A percentile compares a stretch with the other conserved stretches of the same genome.
These are phyloP conservation scores for Colletotrichum falcatum DNA, from an alignment of 2,329 filamentous ascomycete genomes.

Conservation along the genomic window DNA sequence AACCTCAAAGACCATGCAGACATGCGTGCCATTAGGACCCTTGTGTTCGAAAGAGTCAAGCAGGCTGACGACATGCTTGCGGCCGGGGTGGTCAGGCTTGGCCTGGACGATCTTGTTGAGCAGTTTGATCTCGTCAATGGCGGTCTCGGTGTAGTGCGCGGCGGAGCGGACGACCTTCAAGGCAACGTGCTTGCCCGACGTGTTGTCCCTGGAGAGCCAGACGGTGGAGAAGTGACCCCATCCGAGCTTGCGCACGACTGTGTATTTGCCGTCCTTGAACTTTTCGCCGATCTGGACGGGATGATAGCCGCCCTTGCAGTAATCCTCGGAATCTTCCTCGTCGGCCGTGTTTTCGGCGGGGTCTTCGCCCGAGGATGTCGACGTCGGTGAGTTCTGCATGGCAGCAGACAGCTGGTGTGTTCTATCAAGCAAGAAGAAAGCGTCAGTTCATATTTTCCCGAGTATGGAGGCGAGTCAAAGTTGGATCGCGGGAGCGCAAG, in stretches of 20 bases:
- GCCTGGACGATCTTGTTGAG: constrained; percentile 97
- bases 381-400: constrained; percentile 80
- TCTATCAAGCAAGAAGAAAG: constrained; percentile 54
- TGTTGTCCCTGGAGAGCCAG: constrained; percentile 86
- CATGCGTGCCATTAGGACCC: constrained; percentile 94
- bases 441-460: constrained; percentile 25
- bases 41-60: constrained; percentile 98
- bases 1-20: constrained; percentile 99
- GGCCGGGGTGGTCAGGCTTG: constrained; percentile 92
- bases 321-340: constrained; percentile 98
- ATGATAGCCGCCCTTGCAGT: constrained; percentile 99
- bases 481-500: constrained; percentile 4
- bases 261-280: constrained; percentile 98
- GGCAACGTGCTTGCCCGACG: constrained; percentile 91
- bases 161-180: constrained; percentile 98
- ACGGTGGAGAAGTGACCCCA: constrained; percentile 99
- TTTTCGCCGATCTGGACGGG: constrained; percentile 94
- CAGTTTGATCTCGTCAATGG: constrained; percentile 98
- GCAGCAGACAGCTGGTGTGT: constrained; percentile 64
- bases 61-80: constrained; percentile 94
- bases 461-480: not conserved
- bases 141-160: constrained; percentile 98
- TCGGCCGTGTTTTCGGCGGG: constrained; percentile 92
- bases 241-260: constrained; percentile 93
- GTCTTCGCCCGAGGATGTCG: constrained; percentile 84